phyloP scores from a whole-genome alignment of 768 basidiomycete species.

The Amanita fuliginea region DNA sequence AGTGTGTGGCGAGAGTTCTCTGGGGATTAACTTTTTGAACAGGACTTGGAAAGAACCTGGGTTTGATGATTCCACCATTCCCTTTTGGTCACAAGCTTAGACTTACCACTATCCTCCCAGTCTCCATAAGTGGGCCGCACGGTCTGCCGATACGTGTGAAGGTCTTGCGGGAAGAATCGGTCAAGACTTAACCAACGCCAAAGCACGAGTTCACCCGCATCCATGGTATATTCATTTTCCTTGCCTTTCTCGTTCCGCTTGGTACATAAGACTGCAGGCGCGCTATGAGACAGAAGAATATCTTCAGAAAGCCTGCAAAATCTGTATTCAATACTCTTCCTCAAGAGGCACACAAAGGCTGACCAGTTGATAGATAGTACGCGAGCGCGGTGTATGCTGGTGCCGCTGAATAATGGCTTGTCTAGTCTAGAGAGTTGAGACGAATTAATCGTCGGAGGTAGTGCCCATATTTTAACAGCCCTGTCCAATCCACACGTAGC shows the following conservation, averaged over 20 bases:
- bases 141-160: background rate
- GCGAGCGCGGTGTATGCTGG: slow-evolving; percentile 52
- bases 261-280: slow-evolving; percentile 35
- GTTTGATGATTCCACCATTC: background rate
- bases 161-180: slow-evolving; percentile 46
- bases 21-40: slow-evolving; percentile 23
- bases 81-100: background rate
- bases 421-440: slow-evolving; percentile 43
- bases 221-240: slow-evolving; percentile 19
- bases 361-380: slow-evolving; percentile 59
- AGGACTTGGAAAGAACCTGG: slow-evolving; percentile 60
- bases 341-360: slow-evolving; percentile 1
- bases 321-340: background rate
- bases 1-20: background rate
- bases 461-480: slow-evolving; percentile 67
- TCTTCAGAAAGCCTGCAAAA: slow-evolving; percentile 43
- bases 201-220: slow-evolving; percentile 41
- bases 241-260: slow-evolving; percentile 12
- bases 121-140: slow-evolving; percentile 20
- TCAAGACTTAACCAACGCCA: slow-evolving; percentile 63
- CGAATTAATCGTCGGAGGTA: slow-evolving; percentile 21
- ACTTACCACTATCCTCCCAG: slow-evolving; percentile 65
- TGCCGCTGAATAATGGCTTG: slow-evolving; percentile 66
- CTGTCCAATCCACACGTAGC: slow-evolving; percentile 75
- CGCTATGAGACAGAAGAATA: slow-evolving; percentile 41